Base-by-base conservation (phyloP, 306 rosid genomes). In the Delonix regia region DNA sequence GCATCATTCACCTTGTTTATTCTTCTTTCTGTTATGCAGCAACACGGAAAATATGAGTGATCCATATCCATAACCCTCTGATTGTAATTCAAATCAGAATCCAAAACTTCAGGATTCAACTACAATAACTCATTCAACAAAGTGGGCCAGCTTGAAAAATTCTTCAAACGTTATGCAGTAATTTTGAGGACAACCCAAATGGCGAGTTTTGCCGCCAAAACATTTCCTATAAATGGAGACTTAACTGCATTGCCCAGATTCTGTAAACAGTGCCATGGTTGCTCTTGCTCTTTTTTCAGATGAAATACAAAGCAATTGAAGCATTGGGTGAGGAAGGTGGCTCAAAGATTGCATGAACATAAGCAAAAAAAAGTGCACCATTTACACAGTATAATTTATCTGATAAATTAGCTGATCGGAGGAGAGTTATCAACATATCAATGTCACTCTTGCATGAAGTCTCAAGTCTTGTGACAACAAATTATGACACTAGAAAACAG, bases 221-320 rank as follows among this genome's bases (percentile, higher is more conserved):
- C 6, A 34, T 76, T 27, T 39, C 45, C 39, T 78, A 91, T 83
- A 81, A 89, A 75, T 94, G 97, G 98, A 84, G 78, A 83, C 83
- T 94, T 74, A 94, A 96, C 82, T 68, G 0, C 85, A 91, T 78
- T 94, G 87, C 82, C 73, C 85, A 0, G 98, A 94, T 82, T 90
- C 94, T 25, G 13, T 41, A 41, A 6, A 41, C 47, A 41, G 3
- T 41, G 2, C 13, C 1, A 41, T 41, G 47, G 47, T 41, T 41
- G 13, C 1, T 41, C 47, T 9, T 34, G 38, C n/a, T n/a, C n/a
- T 36, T 36, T 36, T 36, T 36, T 36, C 7, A 10, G 14, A 41
- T 41, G 13, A 41, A 8, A 41, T 41, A 41, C 13, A 47, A 47
- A 47, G 19, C 9, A 47, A 16, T 21, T 53, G 60, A 56, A 56